These are phyloP conservation scores for Murraya koenigii DNA, from an alignment of 345 rosid genomes.

Conservation along the genomic window DNA sequence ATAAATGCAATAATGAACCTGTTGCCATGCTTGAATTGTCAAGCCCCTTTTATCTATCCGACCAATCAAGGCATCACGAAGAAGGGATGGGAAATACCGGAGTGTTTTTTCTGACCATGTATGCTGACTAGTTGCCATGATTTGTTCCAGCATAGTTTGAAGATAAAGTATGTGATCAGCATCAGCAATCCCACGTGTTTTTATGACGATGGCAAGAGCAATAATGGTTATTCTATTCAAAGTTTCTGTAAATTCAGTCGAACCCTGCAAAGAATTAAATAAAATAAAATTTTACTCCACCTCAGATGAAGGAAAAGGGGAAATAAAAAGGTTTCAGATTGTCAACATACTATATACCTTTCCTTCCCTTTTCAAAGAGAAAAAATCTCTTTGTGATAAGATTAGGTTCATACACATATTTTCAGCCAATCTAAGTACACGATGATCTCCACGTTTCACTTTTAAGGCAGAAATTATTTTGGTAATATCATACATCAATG, in stretches of 20 bases:
- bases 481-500: conserved; percentile 90
- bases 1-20: conserved; percentile 36
- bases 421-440: conserved; percentile 87
- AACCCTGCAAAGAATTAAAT: conserved; percentile 60
- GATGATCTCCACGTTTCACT: conserved; percentile 97
- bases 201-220: conserved; percentile 88
- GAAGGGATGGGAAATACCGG: conserved; percentile 77
- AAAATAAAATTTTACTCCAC: conserved; percentile 10
- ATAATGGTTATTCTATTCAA: conserved; percentile 80
- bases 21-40: conserved; percentile 86
- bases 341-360: conserved; percentile 47
- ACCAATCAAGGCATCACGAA: conserved; percentile 63
- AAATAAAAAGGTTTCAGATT: conserved; percentile 11
- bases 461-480: conserved; percentile 90
- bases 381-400: conserved; percentile 87
- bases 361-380: conserved; percentile 88
- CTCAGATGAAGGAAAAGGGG: conserved; percentile 6
- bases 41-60: conserved; percentile 67
- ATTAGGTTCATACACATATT: conserved; percentile 92
- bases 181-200: conserved; percentile 97
- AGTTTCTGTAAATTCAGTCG: conserved; percentile 97
- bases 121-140: conserved; percentile 87
- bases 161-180: conserved; percentile 90
- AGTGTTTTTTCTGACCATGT: conserved; percentile 94
- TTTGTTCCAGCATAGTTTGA: conserved; percentile 87